Evolutionary conservation across 192 early-diverging fungal genomes (phyloP), one percentile per base, ranked within the genome.

Genomic region (Chytriomyces sp.): DNA sequence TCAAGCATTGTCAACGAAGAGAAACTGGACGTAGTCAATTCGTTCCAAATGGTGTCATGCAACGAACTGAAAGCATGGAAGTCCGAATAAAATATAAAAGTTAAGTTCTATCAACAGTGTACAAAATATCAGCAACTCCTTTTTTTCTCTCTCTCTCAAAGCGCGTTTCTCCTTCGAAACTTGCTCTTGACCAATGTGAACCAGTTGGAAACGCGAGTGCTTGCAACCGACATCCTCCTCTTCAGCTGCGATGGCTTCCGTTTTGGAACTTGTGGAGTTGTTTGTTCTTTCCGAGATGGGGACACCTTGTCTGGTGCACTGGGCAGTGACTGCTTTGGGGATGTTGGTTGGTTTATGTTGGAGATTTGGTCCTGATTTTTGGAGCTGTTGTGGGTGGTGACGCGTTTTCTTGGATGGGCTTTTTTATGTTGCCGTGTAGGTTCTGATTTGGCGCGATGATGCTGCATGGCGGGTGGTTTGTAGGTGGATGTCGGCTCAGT

Each of bases 1-100:
- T 79, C 89, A 84, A 82, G 85, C 68, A 85, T 86, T 3, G 70
- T 91, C 65, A 88, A 95, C 60, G 75, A 84, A 8, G 81, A 89
- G 46, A 81, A 84, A 53, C 83, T 92, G 68, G 44, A 86, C 48
- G 85, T 85, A 45, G 92, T 91, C 18, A 69, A 88, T 50, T 72
- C 74, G 18, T 88, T 87, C 61, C 80, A 78, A 28, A 72, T 87
- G 72, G 87, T 86, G 11, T 87, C 85, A 26, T 95, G 94, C 63
- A 92, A 94, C 20, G 82, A 87, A 79, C 77, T 94, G 7, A 86
- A 79, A n/a, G 76, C 83, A 59, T 67, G 61, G 72, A 10, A 44
- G 67, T 11, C 67, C 18, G 2, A 35, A 35, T 35, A 35, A 35
- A 35, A 13, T 47, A 35, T 16, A 13, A 16, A 16, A 26, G 10